phyloP scores from a whole-genome alignment of 1,284 basidiomycete species.

The Mycena sp. region DNA sequence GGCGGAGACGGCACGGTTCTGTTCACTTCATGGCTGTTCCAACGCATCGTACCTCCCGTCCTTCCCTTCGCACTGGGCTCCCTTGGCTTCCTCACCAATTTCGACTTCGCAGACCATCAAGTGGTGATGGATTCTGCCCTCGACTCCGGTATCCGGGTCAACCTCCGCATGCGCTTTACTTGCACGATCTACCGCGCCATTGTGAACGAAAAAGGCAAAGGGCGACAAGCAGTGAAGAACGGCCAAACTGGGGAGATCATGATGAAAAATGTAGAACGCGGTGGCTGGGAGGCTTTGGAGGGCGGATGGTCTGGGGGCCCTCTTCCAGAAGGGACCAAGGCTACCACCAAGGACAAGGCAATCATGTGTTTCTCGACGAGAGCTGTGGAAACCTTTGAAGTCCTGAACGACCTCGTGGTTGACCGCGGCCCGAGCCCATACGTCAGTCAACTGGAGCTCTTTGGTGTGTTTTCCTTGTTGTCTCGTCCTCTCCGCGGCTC shows the following conservation, averaged over 20 bases:
- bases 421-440: slow-evolving; percentile 98
- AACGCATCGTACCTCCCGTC: slow-evolving; percentile 96
- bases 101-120: slow-evolving; percentile 92
- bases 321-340: slow-evolving; percentile 50
- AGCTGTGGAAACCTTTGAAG: slow-evolving; percentile 97
- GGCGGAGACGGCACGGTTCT: slow-evolving; percentile 99
- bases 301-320: slow-evolving; percentile 63
- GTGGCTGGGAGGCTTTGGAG: slow-evolving; percentile 95
- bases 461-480: slow-evolving; percentile 70
- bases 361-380: slow-evolving; percentile 98
- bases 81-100: slow-evolving; percentile 98
- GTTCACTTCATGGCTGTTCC: slow-evolving; percentile 99
- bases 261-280: slow-evolving; percentile 89
- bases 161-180: slow-evolving; percentile 98
- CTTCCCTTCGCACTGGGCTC: slow-evolving; percentile 98
- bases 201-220: slow-evolving; percentile 71
- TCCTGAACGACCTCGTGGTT: slow-evolving; percentile 97
- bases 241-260: slow-evolving; percentile 94
- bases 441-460: slow-evolving; percentile 95
- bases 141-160: slow-evolving; percentile 95
- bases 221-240: slow-evolving; percentile 88
- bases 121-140: slow-evolving; percentile 91
- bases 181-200: slow-evolving; percentile 97
- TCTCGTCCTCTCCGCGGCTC: neutral
- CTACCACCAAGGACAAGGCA: slow-evolving; percentile 84